These are phyloP conservation scores for Harringtonia aguacate DNA, from an alignment of 2,329 filamentous ascomycete genomes.

Conservation along the genomic window DNA sequence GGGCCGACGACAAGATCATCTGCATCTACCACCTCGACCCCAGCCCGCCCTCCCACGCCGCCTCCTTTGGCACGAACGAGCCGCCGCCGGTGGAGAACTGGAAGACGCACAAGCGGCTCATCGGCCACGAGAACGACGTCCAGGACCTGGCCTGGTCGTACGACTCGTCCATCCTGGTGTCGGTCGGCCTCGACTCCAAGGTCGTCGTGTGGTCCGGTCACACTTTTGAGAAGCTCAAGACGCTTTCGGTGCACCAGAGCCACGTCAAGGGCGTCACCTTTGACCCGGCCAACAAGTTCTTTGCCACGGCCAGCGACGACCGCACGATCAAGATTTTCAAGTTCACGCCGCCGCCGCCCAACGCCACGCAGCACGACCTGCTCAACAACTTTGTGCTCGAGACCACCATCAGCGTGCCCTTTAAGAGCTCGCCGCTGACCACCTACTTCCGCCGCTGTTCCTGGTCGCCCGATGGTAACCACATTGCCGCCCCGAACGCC, in stretches of 20 bases:
- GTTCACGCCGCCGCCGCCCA: constrained; percentile 82
- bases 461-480: constrained; percentile 94
- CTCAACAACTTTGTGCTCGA: constrained; percentile 94
- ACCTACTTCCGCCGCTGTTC: constrained; percentile 96
- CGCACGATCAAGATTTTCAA: constrained; percentile 93
- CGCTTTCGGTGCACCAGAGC: constrained; percentile 82
- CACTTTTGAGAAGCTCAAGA: constrained; percentile 97
- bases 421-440: constrained; percentile 83
- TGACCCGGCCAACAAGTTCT: constrained; percentile 98
- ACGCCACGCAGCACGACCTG: constrained; percentile 89
- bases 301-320: constrained; percentile 95
- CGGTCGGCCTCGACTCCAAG: constrained; percentile 93
- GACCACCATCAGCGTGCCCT: constrained; percentile 79
- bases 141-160: constrained; percentile 96
- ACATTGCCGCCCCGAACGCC: constrained; percentile 93
- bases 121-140: constrained; percentile 97
- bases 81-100: constrained; percentile 92
- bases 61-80: constrained; percentile 83
- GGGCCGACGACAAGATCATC: constrained; percentile 97
- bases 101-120: constrained; percentile 87
- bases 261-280: constrained; percentile 99
- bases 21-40: constrained; percentile 91
- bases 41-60: constrained; percentile 62
- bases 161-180: constrained; percentile 91
- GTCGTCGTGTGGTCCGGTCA: constrained; percentile 97